These are phyloP conservation scores for Ustilago loliicola DNA, from an alignment of 1,284 basidiomycete genomes.

Conservation along the genomic window DNA sequence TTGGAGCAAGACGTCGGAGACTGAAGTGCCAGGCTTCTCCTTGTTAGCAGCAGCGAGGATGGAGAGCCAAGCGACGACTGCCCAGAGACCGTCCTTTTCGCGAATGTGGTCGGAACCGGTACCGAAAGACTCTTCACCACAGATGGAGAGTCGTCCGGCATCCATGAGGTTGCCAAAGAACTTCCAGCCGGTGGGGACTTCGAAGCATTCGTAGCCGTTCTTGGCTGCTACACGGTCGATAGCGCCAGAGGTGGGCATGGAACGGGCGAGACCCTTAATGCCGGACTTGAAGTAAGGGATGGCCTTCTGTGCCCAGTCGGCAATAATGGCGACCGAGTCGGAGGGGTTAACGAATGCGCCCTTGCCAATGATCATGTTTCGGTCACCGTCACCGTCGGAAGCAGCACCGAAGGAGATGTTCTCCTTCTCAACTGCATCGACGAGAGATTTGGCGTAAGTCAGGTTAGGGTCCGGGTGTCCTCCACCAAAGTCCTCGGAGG, in stretches of 20 bases:
- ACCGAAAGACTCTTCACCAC: constrained; percentile 98
- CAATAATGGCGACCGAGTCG: constrained; percentile 98
- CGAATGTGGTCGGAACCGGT: constrained; percentile 99
- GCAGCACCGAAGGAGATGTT: constrained; percentile 94
- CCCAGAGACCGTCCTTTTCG: constrained; percentile 99
- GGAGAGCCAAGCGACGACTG: constrained; percentile 95
- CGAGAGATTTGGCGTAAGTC: constrained; percentile 94
- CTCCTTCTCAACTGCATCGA: constrained; percentile 88
- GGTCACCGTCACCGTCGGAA: constrained; percentile 95
- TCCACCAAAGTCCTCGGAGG: constrained; percentile 94
- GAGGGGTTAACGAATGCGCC: constrained; percentile 97
- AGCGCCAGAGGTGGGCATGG: constrained; percentile 97
- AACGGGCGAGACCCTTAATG: constrained; percentile 92
- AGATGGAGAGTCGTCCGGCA: constrained; percentile 94
- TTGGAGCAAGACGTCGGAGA: constrained; percentile 75
- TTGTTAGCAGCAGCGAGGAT: constrained; percentile 94
- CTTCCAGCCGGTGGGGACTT: constrained; percentile 99
- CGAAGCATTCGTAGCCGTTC: constrained; percentile 92
- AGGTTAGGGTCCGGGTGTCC: constrained; percentile 98
- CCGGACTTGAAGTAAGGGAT: constrained; percentile 96
- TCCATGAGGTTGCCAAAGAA: constrained; percentile 99
- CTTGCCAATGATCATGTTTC: constrained; percentile 99
- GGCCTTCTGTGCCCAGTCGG: constrained; percentile 89
- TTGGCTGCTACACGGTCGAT: constrained; percentile 96
- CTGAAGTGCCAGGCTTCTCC: constrained; percentile 72